Evolutionary conservation across 163 green algal genomes (phyloP), one percentile per base, ranked within the genome.

Genomic region (Coccomyxa subellipsoidea): DNA sequence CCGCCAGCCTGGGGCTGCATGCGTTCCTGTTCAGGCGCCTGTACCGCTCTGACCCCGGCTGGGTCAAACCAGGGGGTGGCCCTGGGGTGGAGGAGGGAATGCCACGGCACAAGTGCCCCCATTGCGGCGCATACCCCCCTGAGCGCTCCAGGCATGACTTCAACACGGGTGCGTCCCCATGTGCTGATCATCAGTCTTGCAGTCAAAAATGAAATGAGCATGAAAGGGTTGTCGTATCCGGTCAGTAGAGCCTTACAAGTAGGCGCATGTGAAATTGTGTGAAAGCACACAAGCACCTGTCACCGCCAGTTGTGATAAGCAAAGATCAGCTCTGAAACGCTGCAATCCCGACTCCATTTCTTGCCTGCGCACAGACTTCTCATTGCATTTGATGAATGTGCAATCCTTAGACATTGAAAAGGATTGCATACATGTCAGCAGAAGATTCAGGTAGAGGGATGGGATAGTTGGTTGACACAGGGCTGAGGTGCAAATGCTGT

Each of bases 21-120:
- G 32, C 32, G 40, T 59, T 39, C 36, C 73, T 84, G n/a, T 84
- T 73, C 23, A 38, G 38, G 23, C 66, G 71, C 29, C 23, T 84
- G 7, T 84, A 84, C 73, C 34, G 35, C 47, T 81, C 72, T 54
- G 81, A 84, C 36, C 81, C 81, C n/a, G 81, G 81, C 35, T 77
- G 73, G 35, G 72, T 79, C 34, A 7, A 25, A 37, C 36, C 54
- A 4, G 70, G 40, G 27, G 32, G 12, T 29, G 4, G 38, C 38
- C 47, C 21, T 32, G 36, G 18, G 38, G 32, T 29, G 25, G 10
- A 39, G 25, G 25, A 66, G 72, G 71, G 38, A 70, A 80, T 71
- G 69, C 23, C 38, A 39, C 38, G 71, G 71, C n/a, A 54, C 37
- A 38, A 66, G 4, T 80, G 70, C 34, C 27, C 31, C 70, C 75